Evolutionary conservation across 1,284 basidiomycete species (phyloP).

Genomic region (Pulchroboletus neoregius): DNA sequence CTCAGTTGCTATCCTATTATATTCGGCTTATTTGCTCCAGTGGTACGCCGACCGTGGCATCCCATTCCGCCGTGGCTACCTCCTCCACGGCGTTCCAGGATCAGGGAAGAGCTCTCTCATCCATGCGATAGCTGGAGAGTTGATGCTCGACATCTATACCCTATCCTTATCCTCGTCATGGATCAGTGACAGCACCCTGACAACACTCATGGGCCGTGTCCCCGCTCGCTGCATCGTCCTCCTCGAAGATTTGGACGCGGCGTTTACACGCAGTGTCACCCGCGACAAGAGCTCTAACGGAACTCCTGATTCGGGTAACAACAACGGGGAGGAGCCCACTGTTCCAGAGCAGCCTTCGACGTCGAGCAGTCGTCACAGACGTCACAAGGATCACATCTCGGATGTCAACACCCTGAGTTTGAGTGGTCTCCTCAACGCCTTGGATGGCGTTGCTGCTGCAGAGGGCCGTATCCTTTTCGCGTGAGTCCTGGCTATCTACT

Average conservation of each 20-base stretch:
- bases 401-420: conserved; percentile 77
- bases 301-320: conserved; percentile 40
- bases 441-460: conserved; percentile 82
- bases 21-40: conserved; percentile 26
- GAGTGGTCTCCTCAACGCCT: conserved; percentile 76
- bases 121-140: conserved; percentile 78
- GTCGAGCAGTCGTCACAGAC: conserved; percentile 39
- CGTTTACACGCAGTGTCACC: conserved; percentile 68
- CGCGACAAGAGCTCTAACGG: conserved; percentile 51
- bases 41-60: conserved; percentile 70
- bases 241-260: conserved; percentile 81
- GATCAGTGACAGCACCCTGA: conserved; percentile 75
- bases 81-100: conserved; percentile 77
- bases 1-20: conserved; percentile 13
- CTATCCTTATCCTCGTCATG: conserved; percentile 72
- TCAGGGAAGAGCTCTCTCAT: conserved; percentile 81
- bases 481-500: conserved; percentile 40
- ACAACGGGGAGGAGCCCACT: conserved; percentile 37
- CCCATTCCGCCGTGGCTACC: conserved; percentile 81
- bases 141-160: conserved; percentile 77
- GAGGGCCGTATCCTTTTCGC: conserved; percentile 82
- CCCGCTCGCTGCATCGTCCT: conserved; percentile 80
- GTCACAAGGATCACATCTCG: conserved; percentile 58
- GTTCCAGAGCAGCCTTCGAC: conserved; percentile 30
- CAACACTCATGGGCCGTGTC: conserved; percentile 75